Evolutionary conservation across 371 early-diverging fungal genomes (phyloP), one percentile per base, ranked within the genome.

Genomic region (Syncephalastrum contaminatum): DNA sequence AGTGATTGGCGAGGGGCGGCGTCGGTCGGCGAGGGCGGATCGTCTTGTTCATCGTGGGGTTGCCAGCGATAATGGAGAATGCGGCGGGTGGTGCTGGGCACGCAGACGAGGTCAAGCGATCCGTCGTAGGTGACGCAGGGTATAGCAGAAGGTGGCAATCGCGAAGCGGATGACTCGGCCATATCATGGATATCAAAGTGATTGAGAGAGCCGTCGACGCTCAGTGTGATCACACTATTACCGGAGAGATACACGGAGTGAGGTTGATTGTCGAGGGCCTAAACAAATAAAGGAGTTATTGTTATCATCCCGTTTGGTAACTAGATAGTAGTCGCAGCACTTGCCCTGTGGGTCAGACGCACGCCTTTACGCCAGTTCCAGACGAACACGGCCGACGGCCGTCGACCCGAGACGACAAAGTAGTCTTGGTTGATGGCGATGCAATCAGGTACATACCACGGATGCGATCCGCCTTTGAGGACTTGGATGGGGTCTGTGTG

Each of bases 281-380:
- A 54, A 39, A 43, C 43, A 18, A 10, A 27, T 45, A n/a, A 48
- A 48, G 19, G 55, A 45, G 43, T 21, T 18, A 36, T 16, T 42
- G 46, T 27, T 56, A 56, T 16, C 15, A 21, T 44, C 21, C 12
- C 15, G 45, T 20, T n/a, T n/a, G 14, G 16, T 2, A 8, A 21
- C 20, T 14, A 42, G 16, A 55, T 13, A 40, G 8, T 5, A 13
- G 25, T 22, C 16, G 2, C 4, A 7, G 8, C 48, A 30, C 56
- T 53, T 60, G 72, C 77, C 65, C 64, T 69, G 46, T 66, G 69
- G 13, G 67, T 59, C 51, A 77, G 55, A 13, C 66, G 60, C 2
- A 73, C 69, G 6, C 77, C 77, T 60, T 77, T 77, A 36, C 74
- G 44, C 77, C 77, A 77, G 47, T 77, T 72, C 77, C 77, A 77